phyloP scores from a whole-genome alignment of 495 filamentous ascomycete species.

The Bacidia gigantensis region DNA sequence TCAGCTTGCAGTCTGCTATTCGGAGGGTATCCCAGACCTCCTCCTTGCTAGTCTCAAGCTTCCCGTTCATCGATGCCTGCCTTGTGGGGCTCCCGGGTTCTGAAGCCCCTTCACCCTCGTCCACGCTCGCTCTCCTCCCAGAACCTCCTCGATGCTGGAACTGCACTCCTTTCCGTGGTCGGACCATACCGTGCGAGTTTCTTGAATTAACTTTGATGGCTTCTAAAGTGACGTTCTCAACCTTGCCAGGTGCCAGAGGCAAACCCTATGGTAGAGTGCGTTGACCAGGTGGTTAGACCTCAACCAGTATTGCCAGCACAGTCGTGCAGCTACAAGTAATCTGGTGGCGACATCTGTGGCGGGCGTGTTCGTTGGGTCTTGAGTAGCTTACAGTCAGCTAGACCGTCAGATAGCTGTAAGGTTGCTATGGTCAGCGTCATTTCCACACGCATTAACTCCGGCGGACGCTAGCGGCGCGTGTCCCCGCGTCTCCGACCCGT shows the following conservation, averaged over 20 bases:
- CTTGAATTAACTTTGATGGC: too few species aligned
- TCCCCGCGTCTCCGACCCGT: not conserved
- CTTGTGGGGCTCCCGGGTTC: conserved; percentile 43
- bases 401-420: not conserved
- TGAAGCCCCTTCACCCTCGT: conserved; percentile 66
- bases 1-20: not conserved
- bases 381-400: not conserved
- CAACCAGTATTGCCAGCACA: too few species aligned
- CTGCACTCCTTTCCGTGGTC: conserved; percentile 68
- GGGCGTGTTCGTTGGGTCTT: too few species aligned
- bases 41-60: conserved; percentile 35
- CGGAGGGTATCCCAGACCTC: conserved; percentile 26
- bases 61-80: conserved; percentile 29
- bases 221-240: too few species aligned
- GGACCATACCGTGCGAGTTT: conserved; percentile 39
- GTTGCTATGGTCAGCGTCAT: not conserved
- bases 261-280: too few species aligned
- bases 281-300: too few species aligned
- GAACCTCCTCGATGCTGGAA: conserved; percentile 54
- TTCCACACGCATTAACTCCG: not conserved
- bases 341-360: too few species aligned
- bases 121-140: conserved; percentile 55
- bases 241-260: too few species aligned
- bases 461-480: not conserved
- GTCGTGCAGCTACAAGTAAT: too few species aligned